Evolutionary conservation across 1,284 basidiomycete species (phyloP).

Genomic region (Malassezia dermatis): DNA sequence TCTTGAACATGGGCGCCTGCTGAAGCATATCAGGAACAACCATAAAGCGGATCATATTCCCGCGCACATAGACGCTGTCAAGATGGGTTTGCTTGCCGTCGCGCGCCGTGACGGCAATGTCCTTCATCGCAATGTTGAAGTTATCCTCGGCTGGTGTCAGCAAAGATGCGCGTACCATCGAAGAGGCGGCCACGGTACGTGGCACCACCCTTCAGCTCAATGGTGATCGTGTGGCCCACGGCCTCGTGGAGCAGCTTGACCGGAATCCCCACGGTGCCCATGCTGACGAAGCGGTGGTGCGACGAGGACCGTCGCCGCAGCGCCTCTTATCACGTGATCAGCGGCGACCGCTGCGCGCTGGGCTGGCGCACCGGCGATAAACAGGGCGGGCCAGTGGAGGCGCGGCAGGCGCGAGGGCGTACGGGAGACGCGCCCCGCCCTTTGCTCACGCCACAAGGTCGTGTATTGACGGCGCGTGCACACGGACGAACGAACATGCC

Average conservation of each 20-base stretch:
- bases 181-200: conserved; percentile 93
- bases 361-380: not conserved
- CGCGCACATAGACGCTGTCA: conserved; percentile 97
- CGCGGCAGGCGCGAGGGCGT: not conserved
- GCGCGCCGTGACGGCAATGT: conserved; percentile 92
- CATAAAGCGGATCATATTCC: conserved; percentile 83
- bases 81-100: conserved; percentile 98
- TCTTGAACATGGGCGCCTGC: conserved; percentile 99
- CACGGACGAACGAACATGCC: conserved; percentile 21
- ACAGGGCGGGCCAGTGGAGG: conserved; percentile 8
- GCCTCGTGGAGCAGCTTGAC: conserved; percentile 52
- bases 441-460: not conserved
- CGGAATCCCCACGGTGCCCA: conserved; percentile 48
- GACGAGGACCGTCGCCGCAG: not conserved
- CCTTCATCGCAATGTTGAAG: conserved; percentile 87
- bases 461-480: not conserved
- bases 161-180: conserved; percentile 52
- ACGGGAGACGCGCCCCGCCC: conserved; percentile 1
- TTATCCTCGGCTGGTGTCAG: conserved; percentile 77
- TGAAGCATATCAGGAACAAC: conserved; percentile 99
- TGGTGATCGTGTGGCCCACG: conserved; percentile 88
- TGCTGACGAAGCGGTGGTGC: conserved; percentile 1
- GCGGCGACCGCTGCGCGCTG: not conserved
- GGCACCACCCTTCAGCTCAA: conserved; percentile 94
- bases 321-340: not conserved